A percentile compares a stretch with the other conserved stretches of the same genome.
Evolutionary conservation across 2,329 filamentous ascomycete genomes (phyloP).

Genomic region (Pyrenochaeta sp.): DNA sequence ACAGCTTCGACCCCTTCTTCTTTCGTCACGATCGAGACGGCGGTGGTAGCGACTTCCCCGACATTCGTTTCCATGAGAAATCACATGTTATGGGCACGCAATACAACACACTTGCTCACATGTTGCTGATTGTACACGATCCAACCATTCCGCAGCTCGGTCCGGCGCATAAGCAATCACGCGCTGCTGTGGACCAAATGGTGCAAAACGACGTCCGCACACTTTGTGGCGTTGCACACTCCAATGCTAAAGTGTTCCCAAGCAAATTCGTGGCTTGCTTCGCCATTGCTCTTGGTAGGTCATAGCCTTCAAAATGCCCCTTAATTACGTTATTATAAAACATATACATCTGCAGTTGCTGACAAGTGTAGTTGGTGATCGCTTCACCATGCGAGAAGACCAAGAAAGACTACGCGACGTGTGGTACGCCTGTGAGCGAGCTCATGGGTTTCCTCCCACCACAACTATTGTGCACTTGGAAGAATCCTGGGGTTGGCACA

Average conservation of each 20-base stretch:
- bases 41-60: conserved; percentile 45
- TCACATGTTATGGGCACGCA: conserved; percentile 45
- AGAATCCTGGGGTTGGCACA: conserved; percentile 47
- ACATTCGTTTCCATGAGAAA: conserved; percentile 47
- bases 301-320: background rate
- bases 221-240: conserved; percentile 46
- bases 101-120: conserved; percentile 48
- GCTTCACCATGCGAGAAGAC: conserved; percentile 41
- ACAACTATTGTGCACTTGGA: conserved; percentile 43
- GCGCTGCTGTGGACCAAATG: conserved; percentile 40
- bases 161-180: conserved; percentile 43
- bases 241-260: conserved; percentile 45
- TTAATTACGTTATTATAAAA: background rate
- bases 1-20: conserved; percentile 48
- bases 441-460: conserved; percentile 47
- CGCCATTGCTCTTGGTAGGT: conserved; percentile 45
- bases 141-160: conserved; percentile 49
- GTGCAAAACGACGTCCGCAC: conserved; percentile 47
- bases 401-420: conserved; percentile 42
- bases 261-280: conserved; percentile 49
- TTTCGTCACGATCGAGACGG: conserved; percentile 43
- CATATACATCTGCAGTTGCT: conserved; percentile 9
- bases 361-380: conserved; percentile 41
- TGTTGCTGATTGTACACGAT: conserved; percentile 47
- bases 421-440: conserved; percentile 41